Evolutionary conservation across 495 filamentous ascomycete species (phyloP).

Genomic region (Daldinia loculata): DNA sequence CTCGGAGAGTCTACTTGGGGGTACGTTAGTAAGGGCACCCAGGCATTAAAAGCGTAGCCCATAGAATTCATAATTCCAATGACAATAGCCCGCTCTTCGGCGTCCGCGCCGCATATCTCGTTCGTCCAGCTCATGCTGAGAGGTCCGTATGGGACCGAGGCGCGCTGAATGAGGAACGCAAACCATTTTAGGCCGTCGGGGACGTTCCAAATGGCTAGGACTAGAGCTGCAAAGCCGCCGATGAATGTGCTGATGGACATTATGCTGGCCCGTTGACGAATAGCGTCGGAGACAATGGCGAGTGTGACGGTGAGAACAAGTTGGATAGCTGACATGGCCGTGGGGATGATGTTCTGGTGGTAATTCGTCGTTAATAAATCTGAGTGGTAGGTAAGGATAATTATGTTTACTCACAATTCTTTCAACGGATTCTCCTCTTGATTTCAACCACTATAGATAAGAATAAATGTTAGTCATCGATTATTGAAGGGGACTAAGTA

Average conservation of each 20-base stretch:
- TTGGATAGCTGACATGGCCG: conserved; percentile 53
- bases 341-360: conserved; percentile 52
- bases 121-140: conserved; percentile 60
- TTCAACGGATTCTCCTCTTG: conserved; percentile 52
- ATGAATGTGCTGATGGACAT: conserved; percentile 56
- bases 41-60: conserved; percentile 59
- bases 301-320: conserved; percentile 49
- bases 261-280: conserved; percentile 55
- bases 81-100: conserved; percentile 60
- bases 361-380: not conserved
- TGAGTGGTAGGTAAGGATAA: not conserved
- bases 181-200: conserved; percentile 60
- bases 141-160: conserved; percentile 41
- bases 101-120: conserved; percentile 56
- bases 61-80: conserved; percentile 61
- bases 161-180: conserved; percentile 51
- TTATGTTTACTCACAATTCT: conserved; percentile 37
- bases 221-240: conserved; percentile 52
- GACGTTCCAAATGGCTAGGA: conserved; percentile 62
- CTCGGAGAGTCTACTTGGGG: conserved; percentile 53
- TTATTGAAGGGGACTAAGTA: not conserved
- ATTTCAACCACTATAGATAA: conserved; percentile 51
- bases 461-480: not conserved
- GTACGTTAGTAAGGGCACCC: conserved; percentile 55
- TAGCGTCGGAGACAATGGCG: conserved; percentile 58